Percentiles rank a stretch among this genome's conserved stretches.
Conservation (phyloP, 768 basidiomycete species). For the Lactarius tabidus region DNA sequence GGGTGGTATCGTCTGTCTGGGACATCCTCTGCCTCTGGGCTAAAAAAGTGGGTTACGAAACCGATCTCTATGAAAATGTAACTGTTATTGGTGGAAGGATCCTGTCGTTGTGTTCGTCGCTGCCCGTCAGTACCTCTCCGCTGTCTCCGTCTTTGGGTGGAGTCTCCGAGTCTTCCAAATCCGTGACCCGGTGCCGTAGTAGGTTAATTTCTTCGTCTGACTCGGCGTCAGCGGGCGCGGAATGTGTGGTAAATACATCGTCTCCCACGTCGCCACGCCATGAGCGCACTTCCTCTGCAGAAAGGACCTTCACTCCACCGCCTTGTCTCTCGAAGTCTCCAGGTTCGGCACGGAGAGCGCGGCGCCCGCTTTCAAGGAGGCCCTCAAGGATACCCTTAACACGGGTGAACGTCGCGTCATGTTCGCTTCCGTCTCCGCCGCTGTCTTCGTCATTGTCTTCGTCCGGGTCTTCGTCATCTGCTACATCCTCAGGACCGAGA, state of each 20-base stretch:
- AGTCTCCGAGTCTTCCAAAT: conserved; percentile 23
- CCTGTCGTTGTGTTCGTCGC: conserved; percentile 21
- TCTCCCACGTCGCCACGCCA: conserved; percentile 40
- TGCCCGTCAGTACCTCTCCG: conserved; percentile 29
- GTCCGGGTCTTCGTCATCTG: conserved; percentile 36
- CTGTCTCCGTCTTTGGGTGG: conserved; percentile 30
- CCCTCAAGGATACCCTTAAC: conserved; percentile 60
- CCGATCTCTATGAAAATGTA: conserved; percentile 36
- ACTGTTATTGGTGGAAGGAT: conserved; percentile 43
- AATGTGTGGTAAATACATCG: conserved; percentile 19
- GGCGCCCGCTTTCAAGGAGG: conserved; percentile 53
- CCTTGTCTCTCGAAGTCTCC: conserved; percentile 45
- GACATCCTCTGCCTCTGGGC: neutral
- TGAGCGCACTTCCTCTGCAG: conserved; percentile 62
- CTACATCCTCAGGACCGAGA: conserved; percentile 40
- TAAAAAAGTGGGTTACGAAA: neutral
- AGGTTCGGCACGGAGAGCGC: conserved; percentile 56
- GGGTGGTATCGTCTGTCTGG: conserved; percentile 24
- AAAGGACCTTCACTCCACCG: conserved; percentile 62
- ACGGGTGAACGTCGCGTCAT: conserved; percentile 59
- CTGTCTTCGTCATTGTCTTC: conserved; percentile 37
- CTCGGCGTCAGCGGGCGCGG: conserved; percentile 21
- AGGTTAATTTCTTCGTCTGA: conserved; percentile 23
- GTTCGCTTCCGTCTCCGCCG: conserved; percentile 29
- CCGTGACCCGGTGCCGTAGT: conserved; percentile 23